phyloP scores from a whole-genome alignment of 2,329 filamentous ascomycete species.

The Metarhizium anisopliae region DNA sequence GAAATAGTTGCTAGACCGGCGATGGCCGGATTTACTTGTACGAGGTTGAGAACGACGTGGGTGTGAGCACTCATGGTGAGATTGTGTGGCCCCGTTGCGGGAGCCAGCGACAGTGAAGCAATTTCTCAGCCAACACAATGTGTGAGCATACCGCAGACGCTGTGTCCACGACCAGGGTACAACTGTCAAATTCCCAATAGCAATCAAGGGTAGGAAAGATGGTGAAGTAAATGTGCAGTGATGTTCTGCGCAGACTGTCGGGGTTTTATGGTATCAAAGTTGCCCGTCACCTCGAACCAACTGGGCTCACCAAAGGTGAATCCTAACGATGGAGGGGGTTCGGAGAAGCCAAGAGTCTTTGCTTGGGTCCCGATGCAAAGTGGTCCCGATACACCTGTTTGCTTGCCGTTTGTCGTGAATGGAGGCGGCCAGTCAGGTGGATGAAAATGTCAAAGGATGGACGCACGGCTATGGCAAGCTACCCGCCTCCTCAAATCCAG shows the following conservation, averaged over 20 bases:
- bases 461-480: no score
- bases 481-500: no score
- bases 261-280: conserved; percentile 10
- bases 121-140: neutral
- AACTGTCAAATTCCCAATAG: neutral
- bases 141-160: conserved; percentile 3
- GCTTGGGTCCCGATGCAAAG: neutral
- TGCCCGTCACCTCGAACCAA: neutral
- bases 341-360: neutral
- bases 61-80: neutral
- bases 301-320: neutral
- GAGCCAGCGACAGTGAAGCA: neutral
- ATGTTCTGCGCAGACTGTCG: conserved; percentile 10
- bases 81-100: neutral
- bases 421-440: neutral
- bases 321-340: neutral
- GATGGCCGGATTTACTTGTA: neutral
- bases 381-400: neutral
- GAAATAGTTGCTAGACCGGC: neutral
- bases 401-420: neutral
- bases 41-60: neutral
- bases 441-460: neutral
- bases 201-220: neutral
- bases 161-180: neutral
- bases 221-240: neutral